A percentile compares a stretch with the other conserved stretches of the same genome.
Conservation (phyloP, 176 grass and related monocot genomes). For the Calamus simplicifolius region DNA sequence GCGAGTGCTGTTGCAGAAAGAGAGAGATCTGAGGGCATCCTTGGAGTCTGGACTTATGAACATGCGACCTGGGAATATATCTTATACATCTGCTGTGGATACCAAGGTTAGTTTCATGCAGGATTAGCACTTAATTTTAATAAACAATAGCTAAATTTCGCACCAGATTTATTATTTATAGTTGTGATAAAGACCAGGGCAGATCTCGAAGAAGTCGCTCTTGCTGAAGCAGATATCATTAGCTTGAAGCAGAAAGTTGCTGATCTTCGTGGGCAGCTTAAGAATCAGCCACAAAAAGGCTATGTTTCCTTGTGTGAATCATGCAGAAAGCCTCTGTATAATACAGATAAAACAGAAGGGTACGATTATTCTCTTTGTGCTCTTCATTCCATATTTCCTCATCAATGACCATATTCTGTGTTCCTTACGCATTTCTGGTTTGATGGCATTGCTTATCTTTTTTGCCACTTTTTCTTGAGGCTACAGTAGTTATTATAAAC, state of each 20-base stretch:
- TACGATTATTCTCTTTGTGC: slow-evolving; percentile 34
- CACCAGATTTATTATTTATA: not conserved
- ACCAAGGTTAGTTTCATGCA: slow-evolving; percentile 47
- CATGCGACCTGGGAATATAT: slow-evolving; percentile 51
- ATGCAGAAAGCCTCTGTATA: slow-evolving; percentile 51
- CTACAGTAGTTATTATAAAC: too few relatives aligned
- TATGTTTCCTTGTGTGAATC: slow-evolving; percentile 67
- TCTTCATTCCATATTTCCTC: slow-evolving; percentile 3
- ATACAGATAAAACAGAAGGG: slow-evolving; percentile 29
- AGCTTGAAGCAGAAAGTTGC: slow-evolving; percentile 86
- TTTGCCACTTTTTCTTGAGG: too few relatives aligned
- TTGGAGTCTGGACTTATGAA: slow-evolving; percentile 80
- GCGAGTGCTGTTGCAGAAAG: slow-evolving; percentile 66
- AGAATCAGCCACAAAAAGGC: slow-evolving; percentile 37
- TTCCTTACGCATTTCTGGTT: not conserved
- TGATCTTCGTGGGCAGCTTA: slow-evolving; percentile 73
- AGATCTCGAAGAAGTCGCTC: slow-evolving; percentile 79
- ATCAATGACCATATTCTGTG: not conserved
- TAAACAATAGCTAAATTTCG: not conserved
- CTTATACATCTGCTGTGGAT: slow-evolving; percentile 46
- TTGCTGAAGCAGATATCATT: slow-evolving; percentile 77
- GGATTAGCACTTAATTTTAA: not conserved
- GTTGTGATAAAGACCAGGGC: slow-evolving; percentile 52
- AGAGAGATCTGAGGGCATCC: slow-evolving; percentile 61
- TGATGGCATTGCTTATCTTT: not conserved